A percentile compares a stretch with the other conserved stretches of the same genome.
Conservation (phyloP, 1,284 basidiomycete species). For the Mycosarcoma maydis region DNA sequence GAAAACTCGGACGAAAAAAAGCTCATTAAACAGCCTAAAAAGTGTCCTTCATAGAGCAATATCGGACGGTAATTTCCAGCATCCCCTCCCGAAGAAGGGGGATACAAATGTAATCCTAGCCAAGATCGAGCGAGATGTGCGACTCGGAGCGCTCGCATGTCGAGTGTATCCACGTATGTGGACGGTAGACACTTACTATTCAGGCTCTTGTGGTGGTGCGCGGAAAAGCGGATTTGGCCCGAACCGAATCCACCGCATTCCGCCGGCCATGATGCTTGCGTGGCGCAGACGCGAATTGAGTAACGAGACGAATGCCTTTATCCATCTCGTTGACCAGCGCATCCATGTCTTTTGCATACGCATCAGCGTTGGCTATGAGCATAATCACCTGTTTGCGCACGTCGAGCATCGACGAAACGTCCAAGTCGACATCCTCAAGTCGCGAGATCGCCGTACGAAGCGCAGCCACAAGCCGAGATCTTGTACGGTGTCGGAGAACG, state of each 20-base stretch:
- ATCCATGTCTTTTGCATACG: constrained; percentile 13
- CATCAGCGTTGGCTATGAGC: constrained; percentile 17
- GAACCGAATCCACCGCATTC: neutral
- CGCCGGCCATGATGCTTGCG: too few relatives aligned
- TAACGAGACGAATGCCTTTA: neutral
- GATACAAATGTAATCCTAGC: constrained; percentile 41
- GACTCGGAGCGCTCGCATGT: too few relatives aligned
- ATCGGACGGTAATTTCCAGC: constrained; percentile 65
- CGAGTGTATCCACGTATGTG: too few relatives aligned
- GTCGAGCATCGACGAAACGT: constrained; percentile 1
- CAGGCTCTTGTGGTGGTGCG: neutral
- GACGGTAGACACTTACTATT: too few relatives aligned
- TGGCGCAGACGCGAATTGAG: neutral
- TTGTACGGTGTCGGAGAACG: constrained; percentile 47
- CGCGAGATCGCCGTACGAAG: constrained; percentile 26
- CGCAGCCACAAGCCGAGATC: constrained; percentile 41
- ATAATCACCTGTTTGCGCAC: constrained; percentile 13
- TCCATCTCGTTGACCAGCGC: constrained; percentile 18
- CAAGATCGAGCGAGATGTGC: too few relatives aligned
- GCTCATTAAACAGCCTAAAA: constrained; percentile 61
- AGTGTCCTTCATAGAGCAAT: constrained; percentile 55
- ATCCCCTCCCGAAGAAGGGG: constrained; percentile 26
- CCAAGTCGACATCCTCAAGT: neutral
- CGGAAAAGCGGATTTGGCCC: neutral
- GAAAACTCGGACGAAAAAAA: neutral